Evolutionary conservation across 2,329 filamentous ascomycete species (phyloP), one percentile per base, ranked within the genome.

Genomic region (Beauveria rudraprayagi): DNA sequence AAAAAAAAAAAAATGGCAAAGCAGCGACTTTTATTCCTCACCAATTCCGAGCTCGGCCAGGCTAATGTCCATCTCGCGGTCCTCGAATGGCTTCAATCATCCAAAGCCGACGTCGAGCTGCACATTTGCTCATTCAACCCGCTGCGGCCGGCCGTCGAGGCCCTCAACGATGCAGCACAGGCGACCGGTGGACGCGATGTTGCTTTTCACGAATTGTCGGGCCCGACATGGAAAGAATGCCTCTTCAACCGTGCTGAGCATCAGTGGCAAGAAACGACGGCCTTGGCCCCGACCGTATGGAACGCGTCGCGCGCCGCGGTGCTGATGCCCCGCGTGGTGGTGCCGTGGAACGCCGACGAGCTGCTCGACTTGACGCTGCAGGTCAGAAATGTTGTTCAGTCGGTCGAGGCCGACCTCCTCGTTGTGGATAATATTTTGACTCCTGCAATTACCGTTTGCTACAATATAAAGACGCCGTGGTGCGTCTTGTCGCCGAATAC

Each of bases 41-140:
- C 63, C 19, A 69, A 69, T 60, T 59, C 65, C 1, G 66, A 69
- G 43, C 59, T 59, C 30, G 66, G 66, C 2, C 68, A 69, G 51
- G 65, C 67, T 44, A 68, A 68, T 43, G 64, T 69, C 5, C 65
- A 66, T 57, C 62, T 69, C 1, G 68, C 67, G 19, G 60, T 60
- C 11, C 60, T 57, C 19, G 58, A 67, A 17, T 63, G 64, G 40
- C 63, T 69, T 11, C 59, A 64, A 28, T 51, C 61, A 24, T 16
- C 47, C 1, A 40, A 47, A 5, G 40, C 61, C 0, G 30, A 64
- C 5, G 41, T 67, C 19, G 61, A 65, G 7, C n/a, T 65, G 1
- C 68, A 67, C 41, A 41, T 64, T 2, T 48, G 47, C 3, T 64
- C 63, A 11, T 65, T 64, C 30, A 14, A 19, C 3, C 26, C 57